Conservation (phyloP, 2,329 filamentous ascomycete species). For the Trichoderma gracile region DNA sequence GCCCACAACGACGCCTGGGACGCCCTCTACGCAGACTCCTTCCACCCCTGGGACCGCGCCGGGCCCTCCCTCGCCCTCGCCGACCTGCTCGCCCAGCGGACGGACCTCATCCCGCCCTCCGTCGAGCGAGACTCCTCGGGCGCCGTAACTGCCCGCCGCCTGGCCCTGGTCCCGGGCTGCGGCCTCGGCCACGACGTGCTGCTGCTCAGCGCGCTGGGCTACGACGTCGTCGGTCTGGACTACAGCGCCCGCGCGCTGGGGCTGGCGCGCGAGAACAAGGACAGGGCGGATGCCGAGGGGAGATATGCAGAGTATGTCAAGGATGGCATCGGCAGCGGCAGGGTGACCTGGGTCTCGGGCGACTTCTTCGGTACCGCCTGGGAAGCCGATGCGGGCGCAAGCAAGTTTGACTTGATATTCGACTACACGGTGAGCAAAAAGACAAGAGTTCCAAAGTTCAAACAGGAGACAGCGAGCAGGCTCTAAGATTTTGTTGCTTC, state of each 20-base stretch:
- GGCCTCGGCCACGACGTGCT: constrained; percentile 80
- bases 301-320: constrained; percentile 44
- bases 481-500: too few species aligned
- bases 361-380: constrained; percentile 69
- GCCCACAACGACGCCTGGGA: constrained; percentile 48
- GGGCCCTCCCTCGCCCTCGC: constrained; percentile 55
- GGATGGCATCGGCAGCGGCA: constrained; percentile 49
- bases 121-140: too few species aligned
- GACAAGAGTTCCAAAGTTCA: too few species aligned
- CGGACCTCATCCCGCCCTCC: constrained; percentile 46
- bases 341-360: constrained; percentile 56
- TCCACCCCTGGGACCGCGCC: constrained; percentile 59
- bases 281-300: constrained; percentile 41
- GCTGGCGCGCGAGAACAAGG: constrained; percentile 49
- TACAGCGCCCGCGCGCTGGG: constrained; percentile 52
- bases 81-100: constrained; percentile 51
- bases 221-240: constrained; percentile 76
- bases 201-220: constrained; percentile 72
- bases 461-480: too few species aligned
- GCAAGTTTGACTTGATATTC: constrained; percentile 65
- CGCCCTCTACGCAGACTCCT: constrained; percentile 47
- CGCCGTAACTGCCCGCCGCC: constrained; percentile 30
- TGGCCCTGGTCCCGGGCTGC: constrained; percentile 76
- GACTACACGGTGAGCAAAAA: constrained; percentile 58
- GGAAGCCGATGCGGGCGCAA: constrained; percentile 45